Conservation (phyloP, 2,329 filamentous ascomycete genomes). For the Colletotrichum sp. region DNA sequence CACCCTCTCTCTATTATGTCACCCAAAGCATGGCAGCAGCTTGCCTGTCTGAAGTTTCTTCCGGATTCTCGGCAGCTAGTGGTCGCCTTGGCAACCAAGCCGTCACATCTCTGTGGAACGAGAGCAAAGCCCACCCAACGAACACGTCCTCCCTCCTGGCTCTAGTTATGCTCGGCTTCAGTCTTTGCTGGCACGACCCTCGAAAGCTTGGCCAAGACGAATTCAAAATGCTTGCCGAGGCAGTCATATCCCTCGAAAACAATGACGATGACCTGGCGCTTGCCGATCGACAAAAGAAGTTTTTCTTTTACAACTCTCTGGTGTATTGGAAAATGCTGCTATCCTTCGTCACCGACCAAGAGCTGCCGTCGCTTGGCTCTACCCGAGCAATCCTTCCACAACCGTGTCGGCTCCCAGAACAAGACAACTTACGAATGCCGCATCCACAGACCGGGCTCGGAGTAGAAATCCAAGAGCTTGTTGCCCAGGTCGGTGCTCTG, state of each 20-base stretch:
- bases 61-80: slow-evolving; percentile 50
- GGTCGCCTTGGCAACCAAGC: slow-evolving; percentile 51
- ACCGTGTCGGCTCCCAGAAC: background rate
- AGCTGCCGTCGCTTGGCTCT: background rate
- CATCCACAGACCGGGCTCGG: slow-evolving; percentile 31
- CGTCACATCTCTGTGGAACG: slow-evolving; percentile 55
- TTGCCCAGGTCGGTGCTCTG: slow-evolving; percentile 28
- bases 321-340: slow-evolving; percentile 32
- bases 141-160: slow-evolving; percentile 62
- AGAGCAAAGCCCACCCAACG: slow-evolving; percentile 50
- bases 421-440: slow-evolving; percentile 12
- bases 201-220: slow-evolving; percentile 51
- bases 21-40: slow-evolving; percentile 29
- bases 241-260: background rate
- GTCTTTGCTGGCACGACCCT: slow-evolving; percentile 65
- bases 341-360: slow-evolving; percentile 27
- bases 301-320: slow-evolving; percentile 31
- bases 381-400: background rate
- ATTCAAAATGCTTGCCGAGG: background rate
- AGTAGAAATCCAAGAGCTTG: slow-evolving; percentile 27
- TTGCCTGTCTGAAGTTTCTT: slow-evolving; percentile 33
- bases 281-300: slow-evolving; percentile 26
- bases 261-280: background rate
- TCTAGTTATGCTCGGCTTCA: slow-evolving; percentile 63
- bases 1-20: slow-evolving; percentile 23